phyloP scores from a whole-genome alignment of 2,329 filamentous ascomycete species.

The Dothideomycetes sp. region DNA sequence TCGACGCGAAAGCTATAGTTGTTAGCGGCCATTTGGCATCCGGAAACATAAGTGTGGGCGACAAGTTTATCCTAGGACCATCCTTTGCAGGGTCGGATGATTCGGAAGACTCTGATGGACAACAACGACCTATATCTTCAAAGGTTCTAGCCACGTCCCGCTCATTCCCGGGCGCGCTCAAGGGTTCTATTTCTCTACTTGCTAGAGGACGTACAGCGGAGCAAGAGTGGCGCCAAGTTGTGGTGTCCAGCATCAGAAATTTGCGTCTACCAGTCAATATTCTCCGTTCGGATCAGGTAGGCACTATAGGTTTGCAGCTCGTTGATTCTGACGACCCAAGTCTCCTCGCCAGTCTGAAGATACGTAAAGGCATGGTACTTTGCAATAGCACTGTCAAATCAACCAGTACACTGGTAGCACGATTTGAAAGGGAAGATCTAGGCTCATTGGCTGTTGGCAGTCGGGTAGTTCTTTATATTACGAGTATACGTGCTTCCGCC shows the following conservation, averaged over 20 bases:
- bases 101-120: constrained; percentile 24
- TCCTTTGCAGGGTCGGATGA: constrained; percentile 31
- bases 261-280: constrained; percentile 70
- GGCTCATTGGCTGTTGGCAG: constrained; percentile 54
- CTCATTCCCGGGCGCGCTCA: constrained; percentile 37
- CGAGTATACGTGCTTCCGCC: constrained; percentile 74
- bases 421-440: constrained; percentile 55
- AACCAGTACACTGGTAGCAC: constrained; percentile 43
- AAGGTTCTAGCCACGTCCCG: constrained; percentile 29
- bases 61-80: constrained; percentile 69
- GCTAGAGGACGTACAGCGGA: constrained; percentile 15
- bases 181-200: constrained; percentile 2
- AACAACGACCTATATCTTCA: constrained; percentile 14
- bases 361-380: constrained; percentile 75
- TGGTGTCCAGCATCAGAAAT: constrained; percentile 77
- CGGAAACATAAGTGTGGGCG: constrained; percentile 65
- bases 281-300: constrained; percentile 71
- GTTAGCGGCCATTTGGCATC: constrained; percentile 77
- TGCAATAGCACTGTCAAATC: constrained; percentile 47
- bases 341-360: constrained; percentile 22
- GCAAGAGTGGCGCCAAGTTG: constrained; percentile 69
- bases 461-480: constrained; percentile 72
- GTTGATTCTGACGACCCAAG: constrained; percentile 23
- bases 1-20: constrained; percentile 37
- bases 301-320: constrained; percentile 73